These are phyloP conservation scores for Sporothrix inflata DNA, from an alignment of 2,329 filamentous ascomycete genomes.

Conservation along the genomic window DNA sequence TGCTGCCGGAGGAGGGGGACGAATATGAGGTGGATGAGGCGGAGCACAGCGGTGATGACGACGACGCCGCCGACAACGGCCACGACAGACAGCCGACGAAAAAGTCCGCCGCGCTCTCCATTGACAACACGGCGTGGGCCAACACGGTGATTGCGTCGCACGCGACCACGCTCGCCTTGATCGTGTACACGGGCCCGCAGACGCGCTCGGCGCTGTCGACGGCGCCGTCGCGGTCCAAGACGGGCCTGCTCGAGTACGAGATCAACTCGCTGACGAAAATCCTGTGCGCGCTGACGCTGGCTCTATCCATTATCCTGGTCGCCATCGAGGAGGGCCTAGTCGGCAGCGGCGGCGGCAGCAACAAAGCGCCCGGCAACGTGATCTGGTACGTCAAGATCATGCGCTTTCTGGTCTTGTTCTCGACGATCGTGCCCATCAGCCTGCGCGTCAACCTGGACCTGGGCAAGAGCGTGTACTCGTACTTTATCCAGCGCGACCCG, in stretches of 20 bases:
- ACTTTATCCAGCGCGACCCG: conserved; percentile 89
- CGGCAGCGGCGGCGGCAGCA: conserved; percentile 50
- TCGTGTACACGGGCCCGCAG: conserved; percentile 93
- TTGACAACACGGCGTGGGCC: conserved; percentile 98
- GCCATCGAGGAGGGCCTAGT: conserved; percentile 78
- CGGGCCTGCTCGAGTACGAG: conserved; percentile 89
- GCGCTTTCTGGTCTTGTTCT: conserved; percentile 97
- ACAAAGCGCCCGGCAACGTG: conserved; percentile 62
- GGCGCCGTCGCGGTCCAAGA: conserved; percentile 88
- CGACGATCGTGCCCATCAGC: conserved; percentile 98
- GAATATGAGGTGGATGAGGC: conserved; percentile 47
- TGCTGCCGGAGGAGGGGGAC: conserved; percentile 58
- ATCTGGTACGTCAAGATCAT: conserved; percentile 96
- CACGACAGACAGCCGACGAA: neutral
- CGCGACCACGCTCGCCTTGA: conserved; percentile 82
- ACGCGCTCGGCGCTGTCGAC: conserved; percentile 94
- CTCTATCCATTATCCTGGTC: conserved; percentile 84
- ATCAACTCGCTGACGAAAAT: conserved; percentile 98
- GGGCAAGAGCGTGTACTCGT: conserved; percentile 94
- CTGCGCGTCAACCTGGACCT: conserved; percentile 95
- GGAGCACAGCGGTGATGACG: conserved; percentile 34
- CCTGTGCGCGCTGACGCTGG: conserved; percentile 82
- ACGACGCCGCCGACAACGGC: conserved; percentile 31
- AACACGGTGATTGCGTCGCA: conserved; percentile 97
- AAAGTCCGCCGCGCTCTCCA: conserved; percentile 69